A percentile compares a stretch with the other conserved stretches of the same genome.
Conservation (phyloP, 148 eudicot genomes). For the Amaranthus hypochondriacus region DNA sequence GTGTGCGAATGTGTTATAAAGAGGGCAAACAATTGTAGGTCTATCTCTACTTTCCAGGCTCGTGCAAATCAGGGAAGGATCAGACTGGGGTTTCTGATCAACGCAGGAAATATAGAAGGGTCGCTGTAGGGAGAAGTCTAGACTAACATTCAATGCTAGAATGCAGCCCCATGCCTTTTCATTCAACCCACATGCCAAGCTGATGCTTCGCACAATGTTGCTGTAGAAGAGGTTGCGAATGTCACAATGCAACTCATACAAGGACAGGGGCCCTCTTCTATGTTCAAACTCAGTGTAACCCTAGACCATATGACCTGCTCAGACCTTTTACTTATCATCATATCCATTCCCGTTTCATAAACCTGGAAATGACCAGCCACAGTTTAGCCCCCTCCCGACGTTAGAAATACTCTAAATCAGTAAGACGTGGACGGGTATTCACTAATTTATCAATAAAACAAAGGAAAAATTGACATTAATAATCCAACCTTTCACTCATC, state of each 20-base stretch:
- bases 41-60: not conserved
- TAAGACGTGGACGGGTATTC: too few relatives aligned
- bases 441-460: too few relatives aligned
- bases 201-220: slow-evolving; percentile 29
- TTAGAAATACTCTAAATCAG: not conserved
- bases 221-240: slow-evolving; percentile 83
- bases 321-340: slow-evolving; percentile 87
- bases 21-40: not conserved
- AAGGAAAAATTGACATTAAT: too few relatives aligned
- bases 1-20: not conserved
- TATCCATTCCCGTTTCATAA: slow-evolving; percentile 36
- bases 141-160: slow-evolving; percentile 71
- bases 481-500: too few relatives aligned
- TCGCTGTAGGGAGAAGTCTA: slow-evolving; percentile 74
- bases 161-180: slow-evolving; percentile 78
- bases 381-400: not conserved
- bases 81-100: slow-evolving; percentile 50
- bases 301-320: slow-evolving; percentile 44
- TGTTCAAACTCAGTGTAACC: slow-evolving; percentile 22
- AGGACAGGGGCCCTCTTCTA: slow-evolving; percentile 80
- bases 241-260: slow-evolving; percentile 66
- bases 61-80: slow-evolving; percentile 36
- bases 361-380: not conserved
- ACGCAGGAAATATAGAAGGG: slow-evolving; percentile 37
- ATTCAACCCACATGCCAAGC: slow-evolving; percentile 56